Percentiles rank a stretch among this genome's conserved stretches.
These are phyloP conservation scores for Beverwykella pulmonaria DNA, from an alignment of 495 filamentous ascomycete species.

Conservation along the genomic window DNA sequence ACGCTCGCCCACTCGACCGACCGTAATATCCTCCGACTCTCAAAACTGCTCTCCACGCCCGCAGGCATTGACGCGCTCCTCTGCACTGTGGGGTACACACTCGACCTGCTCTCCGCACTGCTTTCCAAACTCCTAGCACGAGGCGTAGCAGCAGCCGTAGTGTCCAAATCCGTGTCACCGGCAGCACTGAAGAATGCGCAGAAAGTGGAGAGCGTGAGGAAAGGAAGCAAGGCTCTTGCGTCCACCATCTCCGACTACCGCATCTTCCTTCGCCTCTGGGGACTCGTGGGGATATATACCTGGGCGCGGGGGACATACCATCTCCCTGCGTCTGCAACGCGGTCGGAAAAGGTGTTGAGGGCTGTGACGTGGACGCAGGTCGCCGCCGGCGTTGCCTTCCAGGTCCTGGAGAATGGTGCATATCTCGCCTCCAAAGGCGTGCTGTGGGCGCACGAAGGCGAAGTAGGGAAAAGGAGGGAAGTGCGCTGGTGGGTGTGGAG, in stretches of 20 bases:
- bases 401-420: conserved; percentile 80
- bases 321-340: not conserved
- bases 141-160: conserved; percentile 4
- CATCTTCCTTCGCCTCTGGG: conserved; percentile 77
- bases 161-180: conserved; percentile 38
- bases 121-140: conserved; percentile 31
- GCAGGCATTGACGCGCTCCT: conserved; percentile 38
- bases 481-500: conserved; percentile 71
- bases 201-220: conserved; percentile 18
- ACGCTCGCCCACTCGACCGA: conserved; percentile 22
- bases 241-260: conserved; percentile 63
- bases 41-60: conserved; percentile 38
- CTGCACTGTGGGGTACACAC: conserved; percentile 39
- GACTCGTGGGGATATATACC: conserved; percentile 73
- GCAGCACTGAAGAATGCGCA: conserved; percentile 37
- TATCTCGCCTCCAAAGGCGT: conserved; percentile 69
- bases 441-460: conserved; percentile 47
- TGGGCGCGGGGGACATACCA: conserved; percentile 54
- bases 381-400: conserved; percentile 65
- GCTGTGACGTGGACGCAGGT: conserved; percentile 70
- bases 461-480: conserved; percentile 55
- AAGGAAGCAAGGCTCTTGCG: conserved; percentile 52
- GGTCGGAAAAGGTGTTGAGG: conserved; percentile 44
- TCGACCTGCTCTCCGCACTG: conserved; percentile 35
- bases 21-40: conserved; percentile 36